Percentiles rank a stretch among this genome's conserved stretches.
Conservation (phyloP, 257 asterid species). For the Penstemon eatonii region DNA sequence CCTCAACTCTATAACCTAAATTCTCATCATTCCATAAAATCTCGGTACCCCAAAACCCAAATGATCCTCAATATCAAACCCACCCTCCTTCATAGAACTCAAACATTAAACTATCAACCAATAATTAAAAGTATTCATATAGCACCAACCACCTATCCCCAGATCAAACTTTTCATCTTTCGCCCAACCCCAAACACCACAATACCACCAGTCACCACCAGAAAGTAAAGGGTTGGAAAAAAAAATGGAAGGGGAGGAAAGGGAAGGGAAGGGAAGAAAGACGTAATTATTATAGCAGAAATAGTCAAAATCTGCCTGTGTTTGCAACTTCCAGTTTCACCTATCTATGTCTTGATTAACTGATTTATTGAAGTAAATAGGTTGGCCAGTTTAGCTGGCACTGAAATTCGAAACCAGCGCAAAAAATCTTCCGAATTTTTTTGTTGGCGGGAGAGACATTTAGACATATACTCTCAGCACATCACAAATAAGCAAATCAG, state of each 20-base stretch:
- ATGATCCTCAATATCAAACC: not conserved
- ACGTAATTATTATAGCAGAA: too few species aligned
- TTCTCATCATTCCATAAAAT: not conserved
- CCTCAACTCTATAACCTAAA: not conserved
- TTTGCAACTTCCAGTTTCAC: not conserved
- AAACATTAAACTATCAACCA: not conserved
- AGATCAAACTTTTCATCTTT: constrained; percentile 1
- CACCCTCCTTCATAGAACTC: not conserved
- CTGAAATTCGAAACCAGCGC: not conserved
- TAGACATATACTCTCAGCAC: not conserved
- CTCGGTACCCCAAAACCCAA: constrained; percentile 4
- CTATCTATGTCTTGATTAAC: not conserved
- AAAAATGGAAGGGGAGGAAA: too few species aligned
- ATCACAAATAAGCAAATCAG: not conserved
- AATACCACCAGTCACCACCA: not conserved
- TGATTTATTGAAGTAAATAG: not conserved
- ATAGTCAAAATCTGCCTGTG: too few species aligned
- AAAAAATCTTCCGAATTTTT: not conserved
- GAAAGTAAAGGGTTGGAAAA: not conserved
- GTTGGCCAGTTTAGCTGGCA: not conserved
- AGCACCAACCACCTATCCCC: not conserved
- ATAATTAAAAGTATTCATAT: too few species aligned
- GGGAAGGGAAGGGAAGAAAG: too few species aligned
- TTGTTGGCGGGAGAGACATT: not conserved
- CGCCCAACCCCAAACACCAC: constrained; percentile 10